These are phyloP conservation scores for Dictyostelium citrinum DNA, from an alignment of 78 protist genomes.

Conservation along the genomic window DNA sequence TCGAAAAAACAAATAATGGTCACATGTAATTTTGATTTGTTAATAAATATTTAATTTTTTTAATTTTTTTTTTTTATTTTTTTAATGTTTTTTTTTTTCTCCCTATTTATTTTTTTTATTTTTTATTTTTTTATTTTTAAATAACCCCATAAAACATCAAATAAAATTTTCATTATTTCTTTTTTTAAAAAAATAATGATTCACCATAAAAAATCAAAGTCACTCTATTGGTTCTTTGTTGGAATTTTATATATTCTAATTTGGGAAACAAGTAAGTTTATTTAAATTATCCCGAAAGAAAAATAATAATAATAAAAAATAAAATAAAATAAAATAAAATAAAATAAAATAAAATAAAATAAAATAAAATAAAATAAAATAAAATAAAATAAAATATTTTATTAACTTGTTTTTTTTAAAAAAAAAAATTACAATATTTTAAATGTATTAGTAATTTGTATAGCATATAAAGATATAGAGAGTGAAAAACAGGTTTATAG, in stretches of 20 bases:
- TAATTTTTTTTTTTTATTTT: background rate
- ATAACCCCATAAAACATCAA: background rate
- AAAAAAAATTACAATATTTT: too few relatives aligned
- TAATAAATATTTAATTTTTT: background rate
- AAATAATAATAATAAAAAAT: background rate
- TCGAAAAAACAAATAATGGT: too few relatives aligned
- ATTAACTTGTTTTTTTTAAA: too few relatives aligned
- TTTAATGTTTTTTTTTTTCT: too few relatives aligned
- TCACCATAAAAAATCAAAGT: background rate
- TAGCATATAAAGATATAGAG: background rate
- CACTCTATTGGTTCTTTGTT: background rate
- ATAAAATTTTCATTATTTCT: background rate
- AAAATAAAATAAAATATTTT: too few relatives aligned
- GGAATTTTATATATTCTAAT: constrained; percentile 1
- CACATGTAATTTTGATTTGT: too few relatives aligned
- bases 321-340: too few relatives aligned
- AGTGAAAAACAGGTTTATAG: constrained; percentile 10
- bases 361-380: too few relatives aligned
- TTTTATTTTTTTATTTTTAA: background rate
- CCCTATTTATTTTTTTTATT: background rate
- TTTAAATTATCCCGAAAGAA: background rate
- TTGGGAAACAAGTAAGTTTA: constrained; percentile 4
- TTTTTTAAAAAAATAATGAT: background rate
- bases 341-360: too few relatives aligned
- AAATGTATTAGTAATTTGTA: background rate